These are phyloP conservation scores for Coniophora puteana DNA, from an alignment of 1,284 basidiomycete genomes.

Conservation along the genomic window DNA sequence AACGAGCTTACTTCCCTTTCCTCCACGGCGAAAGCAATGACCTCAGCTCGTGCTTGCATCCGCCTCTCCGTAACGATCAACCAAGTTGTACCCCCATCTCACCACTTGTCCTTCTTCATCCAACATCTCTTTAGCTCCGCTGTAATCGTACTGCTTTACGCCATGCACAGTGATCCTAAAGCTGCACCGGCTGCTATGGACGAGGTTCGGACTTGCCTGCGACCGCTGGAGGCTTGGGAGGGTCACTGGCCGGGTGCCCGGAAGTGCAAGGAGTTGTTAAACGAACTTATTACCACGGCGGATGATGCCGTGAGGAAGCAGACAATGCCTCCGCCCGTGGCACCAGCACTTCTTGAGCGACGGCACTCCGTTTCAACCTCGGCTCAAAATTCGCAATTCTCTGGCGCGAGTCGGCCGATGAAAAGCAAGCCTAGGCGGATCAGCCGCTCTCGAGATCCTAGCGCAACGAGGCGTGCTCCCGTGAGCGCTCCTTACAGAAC, in stretches of 20 bases:
- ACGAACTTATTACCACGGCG: conserved; percentile 65
- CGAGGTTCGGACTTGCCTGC: conserved; percentile 73
- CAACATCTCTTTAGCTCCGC: conserved; percentile 90
- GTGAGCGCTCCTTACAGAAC: conserved; percentile 64
- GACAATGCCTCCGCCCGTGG: conserved; percentile 24
- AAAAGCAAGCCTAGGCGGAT: conserved; percentile 52
- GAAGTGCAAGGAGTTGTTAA: conserved; percentile 78
- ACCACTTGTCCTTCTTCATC: conserved; percentile 88
- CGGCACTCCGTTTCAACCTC: conserved; percentile 37
- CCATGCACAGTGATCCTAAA: conserved; percentile 75
- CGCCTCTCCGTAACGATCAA: conserved; percentile 82
- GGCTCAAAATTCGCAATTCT: conserved; percentile 9
- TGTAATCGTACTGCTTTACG: conserved; percentile 82
- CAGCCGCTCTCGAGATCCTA: conserved; percentile 60
- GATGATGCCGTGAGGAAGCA: conserved; percentile 55
- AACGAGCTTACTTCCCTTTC: conserved; percentile 63
- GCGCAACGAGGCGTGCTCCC: conserved; percentile 52
- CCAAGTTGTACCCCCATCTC: conserved; percentile 81
- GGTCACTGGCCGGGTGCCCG: conserved; percentile 85
- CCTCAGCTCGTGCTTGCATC: conserved; percentile 77
- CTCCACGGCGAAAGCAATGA: conserved; percentile 74
- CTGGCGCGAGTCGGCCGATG: conserved; percentile 38
- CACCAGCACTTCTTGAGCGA: conserved; percentile 37
- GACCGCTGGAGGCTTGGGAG: conserved; percentile 77
- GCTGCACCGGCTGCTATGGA: conserved; percentile 74